Conservation (phyloP, 345 rosid genomes). For the Gynandropsis gynandra region DNA sequence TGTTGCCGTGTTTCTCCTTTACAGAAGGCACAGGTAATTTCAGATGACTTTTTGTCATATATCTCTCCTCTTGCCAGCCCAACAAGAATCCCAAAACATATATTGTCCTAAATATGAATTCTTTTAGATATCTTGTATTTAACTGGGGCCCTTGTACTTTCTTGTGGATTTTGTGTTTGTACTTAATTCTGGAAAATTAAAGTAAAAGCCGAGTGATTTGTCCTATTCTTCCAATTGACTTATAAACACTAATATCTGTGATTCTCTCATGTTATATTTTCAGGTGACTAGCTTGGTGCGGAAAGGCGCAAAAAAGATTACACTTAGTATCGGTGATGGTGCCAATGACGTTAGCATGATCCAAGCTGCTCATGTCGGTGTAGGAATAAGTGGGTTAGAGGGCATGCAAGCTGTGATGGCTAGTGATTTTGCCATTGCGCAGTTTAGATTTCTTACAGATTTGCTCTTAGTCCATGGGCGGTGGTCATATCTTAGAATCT, state of each 20-base stretch:
- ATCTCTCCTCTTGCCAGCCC: constrained; percentile 8
- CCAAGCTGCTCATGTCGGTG: constrained; percentile 97
- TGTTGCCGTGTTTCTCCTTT: constrained; percentile 98
- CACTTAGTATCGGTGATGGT: constrained; percentile 98
- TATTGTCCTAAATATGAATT: background rate
- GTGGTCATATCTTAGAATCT: constrained; percentile 92
- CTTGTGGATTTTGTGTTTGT: too few relatives aligned
- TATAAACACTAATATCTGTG: constrained; percentile 3
- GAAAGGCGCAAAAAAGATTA: constrained; percentile 88
- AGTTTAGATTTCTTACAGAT: constrained; percentile 82
- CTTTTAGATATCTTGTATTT: background rate
- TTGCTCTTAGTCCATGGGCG: constrained; percentile 97
- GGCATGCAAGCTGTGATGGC: constrained; percentile 99
- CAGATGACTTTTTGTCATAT: constrained; percentile 4
- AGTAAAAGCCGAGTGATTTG: background rate
- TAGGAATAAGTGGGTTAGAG: constrained; percentile 95
- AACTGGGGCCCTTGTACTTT: too few relatives aligned
- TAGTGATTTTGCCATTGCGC: constrained; percentile 98
- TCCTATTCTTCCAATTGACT: background rate
- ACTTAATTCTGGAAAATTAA: background rate
- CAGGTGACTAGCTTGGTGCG: constrained; percentile 92
- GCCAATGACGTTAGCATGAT: constrained; percentile 99
- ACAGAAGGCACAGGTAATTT: constrained; percentile 91
- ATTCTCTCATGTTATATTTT: constrained; percentile 9
- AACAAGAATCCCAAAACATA: constrained; percentile 2